A percentile compares a stretch with the other conserved stretches of the same genome.
These are phyloP conservation scores for Globisporangium viniferum DNA, from an alignment of 352 stramenopile species.

Conservation along the genomic window DNA sequence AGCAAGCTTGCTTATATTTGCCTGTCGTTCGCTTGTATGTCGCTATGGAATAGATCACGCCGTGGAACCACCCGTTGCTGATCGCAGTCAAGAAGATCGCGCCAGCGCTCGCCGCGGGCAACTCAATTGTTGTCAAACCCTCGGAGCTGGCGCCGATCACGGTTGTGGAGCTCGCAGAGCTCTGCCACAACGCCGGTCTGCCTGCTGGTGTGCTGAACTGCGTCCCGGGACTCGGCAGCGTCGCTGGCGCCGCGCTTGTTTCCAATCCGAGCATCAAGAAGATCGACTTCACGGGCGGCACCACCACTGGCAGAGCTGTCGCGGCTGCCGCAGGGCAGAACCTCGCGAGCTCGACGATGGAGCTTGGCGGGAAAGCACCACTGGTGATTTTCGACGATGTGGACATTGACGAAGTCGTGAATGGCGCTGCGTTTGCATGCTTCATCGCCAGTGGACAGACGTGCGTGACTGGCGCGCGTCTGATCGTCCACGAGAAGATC, in stretches of 20 bases:
- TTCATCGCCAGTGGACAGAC: slow-evolving; percentile 80
- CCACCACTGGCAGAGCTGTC: slow-evolving; percentile 31
- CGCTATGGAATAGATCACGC: slow-evolving; percentile 45
- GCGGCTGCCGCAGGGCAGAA: slow-evolving; percentile 35
- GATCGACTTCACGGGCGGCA: slow-evolving; percentile 56
- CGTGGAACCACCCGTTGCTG: slow-evolving; percentile 80
- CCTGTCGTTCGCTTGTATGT: background rate
- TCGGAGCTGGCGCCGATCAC: slow-evolving; percentile 76
- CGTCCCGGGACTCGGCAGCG: slow-evolving; percentile 32
- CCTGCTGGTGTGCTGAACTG: slow-evolving; percentile 50
- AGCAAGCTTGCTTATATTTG: background rate
- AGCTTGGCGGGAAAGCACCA: slow-evolving; percentile 70
- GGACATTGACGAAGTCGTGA: slow-evolving; percentile 56
- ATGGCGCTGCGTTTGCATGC: slow-evolving; percentile 60
- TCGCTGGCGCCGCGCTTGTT: slow-evolving; percentile 35
- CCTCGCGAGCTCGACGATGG: slow-evolving; percentile 52
- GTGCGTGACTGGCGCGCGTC: slow-evolving; percentile 72
- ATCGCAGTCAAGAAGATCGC: slow-evolving; percentile 77
- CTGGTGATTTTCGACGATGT: slow-evolving; percentile 66
- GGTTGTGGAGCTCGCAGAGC: slow-evolving; percentile 40
- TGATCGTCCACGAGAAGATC: slow-evolving; percentile 83
- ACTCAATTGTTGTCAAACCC: slow-evolving; percentile 84
- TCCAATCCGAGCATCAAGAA: slow-evolving; percentile 41
- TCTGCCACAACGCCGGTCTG: slow-evolving; percentile 35
- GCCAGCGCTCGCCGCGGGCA: slow-evolving; percentile 66